Evolutionary conservation across 352 stramenopile species (phyloP).

Genomic region (Phytopythium delawarense): DNA sequence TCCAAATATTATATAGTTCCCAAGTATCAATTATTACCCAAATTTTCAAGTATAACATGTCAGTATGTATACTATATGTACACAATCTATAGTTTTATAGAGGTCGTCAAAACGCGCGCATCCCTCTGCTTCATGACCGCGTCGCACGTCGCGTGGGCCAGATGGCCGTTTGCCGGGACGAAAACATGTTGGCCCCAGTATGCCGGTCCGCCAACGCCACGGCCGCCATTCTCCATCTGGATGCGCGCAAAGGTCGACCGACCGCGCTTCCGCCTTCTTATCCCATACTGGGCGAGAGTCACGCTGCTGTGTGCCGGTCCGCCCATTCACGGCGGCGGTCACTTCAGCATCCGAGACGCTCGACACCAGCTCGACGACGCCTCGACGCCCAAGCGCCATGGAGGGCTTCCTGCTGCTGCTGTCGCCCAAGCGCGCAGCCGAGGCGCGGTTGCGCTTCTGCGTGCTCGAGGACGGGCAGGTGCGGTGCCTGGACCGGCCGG

Average conservation of each 20-base stretch:
- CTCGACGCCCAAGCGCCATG: constrained; percentile 28
- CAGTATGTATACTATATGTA: not conserved
- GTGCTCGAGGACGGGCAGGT: constrained; percentile 67
- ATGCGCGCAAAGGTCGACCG: not conserved
- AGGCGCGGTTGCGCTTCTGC: constrained; percentile 57
- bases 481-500: constrained; percentile 37
- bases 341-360: not conserved
- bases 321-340: not conserved
- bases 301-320: not conserved
- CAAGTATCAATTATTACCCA: not conserved
- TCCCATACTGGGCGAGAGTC: not conserved
- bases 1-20: not conserved
- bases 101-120: not conserved
- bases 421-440: constrained; percentile 27
- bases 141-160: not conserved
- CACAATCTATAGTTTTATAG: not conserved
- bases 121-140: not conserved
- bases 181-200: not conserved
- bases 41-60: not conserved
- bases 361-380: not conserved
- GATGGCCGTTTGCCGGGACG: not conserved
- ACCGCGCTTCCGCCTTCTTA: not conserved
- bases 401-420: constrained; percentile 74
- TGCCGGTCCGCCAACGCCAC: not conserved
- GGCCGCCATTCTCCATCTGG: not conserved